Base-by-base conservation (phyloP, 768 basidiomycete genomes). In the Russula abietina region DNA sequence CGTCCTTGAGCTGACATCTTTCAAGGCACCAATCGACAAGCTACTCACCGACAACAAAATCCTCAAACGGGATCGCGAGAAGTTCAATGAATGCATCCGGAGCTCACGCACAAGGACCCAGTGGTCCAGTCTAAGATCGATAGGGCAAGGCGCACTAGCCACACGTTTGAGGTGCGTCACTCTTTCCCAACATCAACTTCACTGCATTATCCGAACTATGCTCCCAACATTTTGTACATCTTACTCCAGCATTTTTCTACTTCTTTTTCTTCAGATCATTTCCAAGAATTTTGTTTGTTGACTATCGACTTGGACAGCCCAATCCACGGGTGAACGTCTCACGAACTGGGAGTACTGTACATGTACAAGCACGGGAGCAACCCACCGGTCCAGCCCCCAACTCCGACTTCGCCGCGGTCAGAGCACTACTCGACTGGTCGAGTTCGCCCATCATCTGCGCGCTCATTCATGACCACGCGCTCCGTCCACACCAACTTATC, bases 401-500 rank as follows among this genome's bases (percentile, higher is more conserved):
- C 69, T 48, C 69, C 71, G 54, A 75, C 77, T 2, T 76, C 79
- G 0, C 77, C 79, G 8, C 72, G 75, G 70, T 74, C 71, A 65
- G 73, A 73, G 1, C 45, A 71, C 73, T 60, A 79, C 73, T 52
- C 64, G 71, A 36, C 48, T 26, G 64, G 72, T 22, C 60, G 72
- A 64, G 80, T 83, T 7, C 82, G 88, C 19, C 85, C 87, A 9
- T 79, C 85, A 11, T 89, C 88, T 5, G 81, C 74, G 36, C 82
- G 87, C 69, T 88, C 87, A 17, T 71, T 80, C n/a, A 70, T 62
- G 70, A 74, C 3, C 75, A 80, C 28, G 65, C 61, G 0, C 75
- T 87, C 55, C 85, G 86, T 17, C 88, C 87, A 0, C 89, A 91
- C 70, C 89, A 88, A 8, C 79, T 91, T 56, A 89, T 91, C 66